Base-by-base conservation (phyloP, 192 early-diverging fungal genomes). In the Lobosporangium transversale region DNA sequence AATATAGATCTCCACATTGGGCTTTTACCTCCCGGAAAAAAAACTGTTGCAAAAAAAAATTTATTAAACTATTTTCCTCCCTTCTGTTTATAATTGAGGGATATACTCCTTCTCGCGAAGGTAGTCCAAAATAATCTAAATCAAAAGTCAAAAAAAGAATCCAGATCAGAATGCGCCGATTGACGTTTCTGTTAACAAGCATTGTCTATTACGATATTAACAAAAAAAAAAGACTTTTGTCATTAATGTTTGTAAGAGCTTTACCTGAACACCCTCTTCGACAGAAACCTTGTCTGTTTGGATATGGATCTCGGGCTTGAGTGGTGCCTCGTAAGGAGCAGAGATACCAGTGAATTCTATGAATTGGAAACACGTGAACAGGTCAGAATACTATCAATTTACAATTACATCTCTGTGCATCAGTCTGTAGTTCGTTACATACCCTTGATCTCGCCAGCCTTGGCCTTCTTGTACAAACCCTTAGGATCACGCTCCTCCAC, bases 391-490 rank as follows among this genome's bases (percentile, higher is more conserved):
- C n/a, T n/a, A n/a, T n/a, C n/a, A 36, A 23, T 18, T 20, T 20
- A 63, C 32, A 54, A 11, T 33, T 52, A 4, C 24, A 24, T 10
- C 18, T 23, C 49, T n/a, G n/a, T n/a, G n/a, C n/a, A n/a, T n/a
- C n/a, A n/a, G n/a, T n/a, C n/a, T n/a, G n/a, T n/a, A n/a, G n/a
- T n/a, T n/a, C n/a, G n/a, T 18, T 32, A 20, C 36, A 36, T 74
- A 85, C 83, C 84, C 78, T 95, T 96, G 79, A 97, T 96, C 80
- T 95, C 90, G 17, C 95, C 95, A 48, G 90, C 89, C 62, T 92
- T 90, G 14, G 95, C 95, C 83, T 95, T 97, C 85, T 96, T 95
- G 87, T 97, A 97, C 30, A 97, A 83, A 4, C 95, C 95, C 86
- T 97, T 97, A 31, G 95, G 95, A 79, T 97, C 95, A 31, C 95